These are phyloP conservation scores for Adansonia grandidieri DNA, from an alignment of 441 rosid genomes.

Conservation along the genomic window DNA sequence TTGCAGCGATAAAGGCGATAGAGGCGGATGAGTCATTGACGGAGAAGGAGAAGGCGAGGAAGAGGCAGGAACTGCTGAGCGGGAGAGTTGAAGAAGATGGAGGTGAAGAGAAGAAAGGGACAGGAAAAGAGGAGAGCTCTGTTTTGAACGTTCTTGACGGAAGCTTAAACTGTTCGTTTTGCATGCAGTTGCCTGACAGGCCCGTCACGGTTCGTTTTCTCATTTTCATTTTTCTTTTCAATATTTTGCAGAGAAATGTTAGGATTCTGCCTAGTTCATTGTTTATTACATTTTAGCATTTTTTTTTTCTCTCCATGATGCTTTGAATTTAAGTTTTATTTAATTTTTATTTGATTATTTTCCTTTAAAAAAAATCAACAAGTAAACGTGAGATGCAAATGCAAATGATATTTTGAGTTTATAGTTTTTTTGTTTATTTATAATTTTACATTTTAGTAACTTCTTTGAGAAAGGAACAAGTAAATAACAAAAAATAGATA, in stretches of 20 bases:
- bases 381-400: neutral
- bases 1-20: conserved; percentile 32
- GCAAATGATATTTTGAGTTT: neutral
- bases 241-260: neutral
- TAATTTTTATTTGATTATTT: neutral
- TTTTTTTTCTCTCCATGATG: neutral
- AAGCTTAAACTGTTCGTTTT: conserved; percentile 30
- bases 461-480: too few relatives aligned
- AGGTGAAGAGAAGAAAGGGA: conserved; percentile 2
- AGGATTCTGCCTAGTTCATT: neutral
- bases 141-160: conserved; percentile 25
- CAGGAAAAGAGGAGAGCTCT: conserved; percentile 15
- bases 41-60: conserved; percentile 36
- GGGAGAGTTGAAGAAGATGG: conserved; percentile 25
- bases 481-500: neutral
- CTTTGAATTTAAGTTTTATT: neutral
- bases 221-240: neutral
- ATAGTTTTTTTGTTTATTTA: neutral
- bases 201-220: conserved; percentile 61
- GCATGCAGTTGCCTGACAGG: conserved; percentile 56
- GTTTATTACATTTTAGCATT: neutral
- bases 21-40: conserved; percentile 36
- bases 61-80: conserved; percentile 32
- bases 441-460: too few relatives aligned
- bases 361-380: neutral